phyloP scores from a whole-genome alignment of 805 yeast species.

The Saturnispora diversa region DNA sequence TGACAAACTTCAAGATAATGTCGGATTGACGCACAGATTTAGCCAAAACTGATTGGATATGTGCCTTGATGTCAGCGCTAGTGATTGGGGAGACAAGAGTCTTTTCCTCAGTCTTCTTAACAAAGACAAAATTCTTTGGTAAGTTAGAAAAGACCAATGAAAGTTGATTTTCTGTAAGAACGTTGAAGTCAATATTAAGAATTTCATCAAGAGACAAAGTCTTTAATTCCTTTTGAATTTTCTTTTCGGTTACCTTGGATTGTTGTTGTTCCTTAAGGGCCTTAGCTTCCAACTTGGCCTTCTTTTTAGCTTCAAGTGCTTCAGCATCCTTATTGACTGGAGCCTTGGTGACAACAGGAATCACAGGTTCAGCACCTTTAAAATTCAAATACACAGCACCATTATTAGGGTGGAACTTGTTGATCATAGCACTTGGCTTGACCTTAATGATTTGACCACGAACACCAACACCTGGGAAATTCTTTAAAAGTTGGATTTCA shows the following conservation, averaged over 20 bases:
- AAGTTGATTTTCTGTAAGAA: conserved; percentile 16
- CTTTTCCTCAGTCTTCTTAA: conserved; percentile 19
- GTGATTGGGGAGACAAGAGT: conserved; percentile 15
- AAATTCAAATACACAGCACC: conserved; percentile 62
- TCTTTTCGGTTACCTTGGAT: conserved; percentile 3
- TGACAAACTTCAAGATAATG: conserved; percentile 19
- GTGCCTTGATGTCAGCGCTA: conserved; percentile 4
- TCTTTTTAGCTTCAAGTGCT: conserved; percentile 13
- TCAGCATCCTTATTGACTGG: conserved; percentile 13
- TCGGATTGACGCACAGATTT: conserved; percentile 13
- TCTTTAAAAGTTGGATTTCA: conserved; percentile 66
- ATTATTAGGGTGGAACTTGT: conserved; percentile 58
- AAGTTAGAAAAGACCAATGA: conserved; percentile 20
- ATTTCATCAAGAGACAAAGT: conserved; percentile 25
- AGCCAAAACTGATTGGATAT: conserved; percentile 11
- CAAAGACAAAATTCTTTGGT: conserved; percentile 25
- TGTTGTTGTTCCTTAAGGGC: conserved; percentile 9
- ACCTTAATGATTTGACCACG: conserved; percentile 71
- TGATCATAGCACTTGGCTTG: conserved; percentile 76
- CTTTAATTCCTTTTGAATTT: conserved; percentile 4
- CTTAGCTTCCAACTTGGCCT: conserved; percentile 11
- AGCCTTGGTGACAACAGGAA: conserved; percentile 26
- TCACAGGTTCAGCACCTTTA: conserved; percentile 26
- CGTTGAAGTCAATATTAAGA: conserved; percentile 20
- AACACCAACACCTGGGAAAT: conserved; percentile 54